Percentiles rank a stretch among this genome's conserved stretches.
phyloP scores from a whole-genome alignment of 75 land plant species.

The Pinus taeda region DNA sequence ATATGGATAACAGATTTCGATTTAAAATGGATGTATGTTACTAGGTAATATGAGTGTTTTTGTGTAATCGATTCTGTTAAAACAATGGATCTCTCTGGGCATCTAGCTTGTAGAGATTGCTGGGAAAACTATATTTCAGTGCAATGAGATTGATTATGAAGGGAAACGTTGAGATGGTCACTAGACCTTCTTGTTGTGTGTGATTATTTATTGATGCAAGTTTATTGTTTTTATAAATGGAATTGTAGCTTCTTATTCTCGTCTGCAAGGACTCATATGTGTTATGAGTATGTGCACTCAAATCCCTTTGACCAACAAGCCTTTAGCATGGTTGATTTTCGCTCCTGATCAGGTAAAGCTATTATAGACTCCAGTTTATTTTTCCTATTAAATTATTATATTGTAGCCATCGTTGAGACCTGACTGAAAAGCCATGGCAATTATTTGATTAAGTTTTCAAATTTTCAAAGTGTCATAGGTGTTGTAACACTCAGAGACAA shows the following conservation, averaged over 20 bases:
- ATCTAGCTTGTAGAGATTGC: no score
- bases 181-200: background rate
- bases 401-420: background rate
- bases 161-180: background rate
- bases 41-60: no score
- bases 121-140: background rate
- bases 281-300: slow-evolving; percentile 32
- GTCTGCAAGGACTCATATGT: slow-evolving; percentile 51
- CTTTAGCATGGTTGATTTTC: slow-evolving; percentile 64
- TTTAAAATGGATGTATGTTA: no score
- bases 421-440: background rate
- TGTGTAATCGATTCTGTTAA: no score
- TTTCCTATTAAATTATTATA: no score
- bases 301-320: slow-evolving; percentile 43
- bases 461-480: no score
- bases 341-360: slow-evolving; percentile 57
- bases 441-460: background rate
- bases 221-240: slow-evolving; percentile 58
- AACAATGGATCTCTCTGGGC: no score
- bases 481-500: no score
- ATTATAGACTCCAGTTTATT: no score
- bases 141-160: background rate
- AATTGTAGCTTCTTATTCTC: slow-evolving; percentile 46
- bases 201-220: slow-evolving; percentile 20
- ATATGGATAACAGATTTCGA: no score